Conservation (phyloP, 495 filamentous ascomycete species). For the Letharia lupina region DNA sequence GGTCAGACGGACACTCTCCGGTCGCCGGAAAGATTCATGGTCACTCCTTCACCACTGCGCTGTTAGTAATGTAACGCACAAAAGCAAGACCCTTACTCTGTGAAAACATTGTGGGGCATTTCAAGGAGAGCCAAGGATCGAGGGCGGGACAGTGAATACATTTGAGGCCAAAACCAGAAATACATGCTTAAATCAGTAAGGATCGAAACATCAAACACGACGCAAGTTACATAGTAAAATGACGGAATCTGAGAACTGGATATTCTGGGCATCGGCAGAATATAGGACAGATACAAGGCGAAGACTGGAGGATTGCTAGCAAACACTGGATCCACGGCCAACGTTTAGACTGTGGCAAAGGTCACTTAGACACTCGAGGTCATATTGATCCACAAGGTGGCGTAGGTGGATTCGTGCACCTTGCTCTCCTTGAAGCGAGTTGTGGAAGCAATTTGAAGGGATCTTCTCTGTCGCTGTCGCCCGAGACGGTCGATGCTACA, state of each 20-base stretch:
- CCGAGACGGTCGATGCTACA: background rate
- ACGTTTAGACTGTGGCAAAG: background rate
- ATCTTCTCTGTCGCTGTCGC: background rate
- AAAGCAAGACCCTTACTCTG: background rate
- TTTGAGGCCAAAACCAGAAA: background rate
- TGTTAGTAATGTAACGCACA: too few species aligned
- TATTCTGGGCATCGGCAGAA: background rate
- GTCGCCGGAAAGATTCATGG: background rate
- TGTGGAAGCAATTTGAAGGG: background rate
- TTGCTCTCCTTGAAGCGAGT: background rate
- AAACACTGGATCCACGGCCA: background rate
- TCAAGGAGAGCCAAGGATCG: background rate
- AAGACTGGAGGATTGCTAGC: background rate
- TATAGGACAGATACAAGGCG: background rate
- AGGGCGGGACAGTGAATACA: background rate
- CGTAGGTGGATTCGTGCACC: too few species aligned
- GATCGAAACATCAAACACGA: background rate
- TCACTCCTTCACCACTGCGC: background rate
- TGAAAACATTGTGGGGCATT: background rate
- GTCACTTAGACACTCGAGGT: background rate
- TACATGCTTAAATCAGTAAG: background rate
- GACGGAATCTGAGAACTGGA: background rate
- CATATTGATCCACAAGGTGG: background rate
- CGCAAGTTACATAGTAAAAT: background rate
- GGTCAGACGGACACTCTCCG: background rate